phyloP scores from a whole-genome alignment of 1,284 basidiomycete species.

The Trametes hirsuta region DNA sequence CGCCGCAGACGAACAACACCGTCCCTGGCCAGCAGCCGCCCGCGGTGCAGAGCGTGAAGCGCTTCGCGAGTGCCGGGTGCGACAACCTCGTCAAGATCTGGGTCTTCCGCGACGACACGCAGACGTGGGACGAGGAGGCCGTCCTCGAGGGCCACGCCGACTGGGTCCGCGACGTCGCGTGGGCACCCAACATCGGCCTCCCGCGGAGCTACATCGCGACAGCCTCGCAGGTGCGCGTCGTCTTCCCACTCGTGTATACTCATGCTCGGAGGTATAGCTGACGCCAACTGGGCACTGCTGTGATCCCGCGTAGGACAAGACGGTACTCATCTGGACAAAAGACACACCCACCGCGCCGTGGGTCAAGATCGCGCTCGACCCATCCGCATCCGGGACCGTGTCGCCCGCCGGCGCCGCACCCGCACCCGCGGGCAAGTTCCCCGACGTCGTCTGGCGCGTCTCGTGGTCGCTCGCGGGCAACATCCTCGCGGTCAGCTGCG shows the following conservation, averaged over 20 bases:
- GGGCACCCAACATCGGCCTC: slow-evolving; percentile 96
- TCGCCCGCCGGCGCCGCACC: slow-evolving; percentile 43
- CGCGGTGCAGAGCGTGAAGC: slow-evolving; percentile 61
- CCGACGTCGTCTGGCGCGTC: slow-evolving; percentile 96
- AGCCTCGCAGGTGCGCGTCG: slow-evolving; percentile 76
- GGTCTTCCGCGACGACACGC: slow-evolving; percentile 78
- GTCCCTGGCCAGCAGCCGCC: slow-evolving; percentile 48
- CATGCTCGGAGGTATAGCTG: background rate
- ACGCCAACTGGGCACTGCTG: background rate
- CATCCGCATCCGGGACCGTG: slow-evolving; percentile 57
- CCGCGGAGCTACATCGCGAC: slow-evolving; percentile 95
- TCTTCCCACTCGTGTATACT: background rate
- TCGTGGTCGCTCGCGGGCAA: slow-evolving; percentile 98
- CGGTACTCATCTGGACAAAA: slow-evolving; percentile 95
- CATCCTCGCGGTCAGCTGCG: slow-evolving; percentile 95
- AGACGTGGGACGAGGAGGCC: slow-evolving; percentile 91
- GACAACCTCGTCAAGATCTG: slow-evolving; percentile 97
- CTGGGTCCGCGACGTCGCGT: slow-evolving; percentile 98
- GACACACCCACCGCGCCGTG: slow-evolving; percentile 79
- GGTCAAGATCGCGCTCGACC: slow-evolving; percentile 86
- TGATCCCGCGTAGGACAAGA: slow-evolving; percentile 65
- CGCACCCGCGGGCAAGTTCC: slow-evolving; percentile 74
- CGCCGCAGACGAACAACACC: slow-evolving; percentile 47
- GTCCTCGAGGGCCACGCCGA: slow-evolving; percentile 90
- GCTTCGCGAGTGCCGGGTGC: slow-evolving; percentile 95